Base-by-base conservation (phyloP, 2,329 filamentous ascomycete species). In the Talaromyces islandicus region DNA sequence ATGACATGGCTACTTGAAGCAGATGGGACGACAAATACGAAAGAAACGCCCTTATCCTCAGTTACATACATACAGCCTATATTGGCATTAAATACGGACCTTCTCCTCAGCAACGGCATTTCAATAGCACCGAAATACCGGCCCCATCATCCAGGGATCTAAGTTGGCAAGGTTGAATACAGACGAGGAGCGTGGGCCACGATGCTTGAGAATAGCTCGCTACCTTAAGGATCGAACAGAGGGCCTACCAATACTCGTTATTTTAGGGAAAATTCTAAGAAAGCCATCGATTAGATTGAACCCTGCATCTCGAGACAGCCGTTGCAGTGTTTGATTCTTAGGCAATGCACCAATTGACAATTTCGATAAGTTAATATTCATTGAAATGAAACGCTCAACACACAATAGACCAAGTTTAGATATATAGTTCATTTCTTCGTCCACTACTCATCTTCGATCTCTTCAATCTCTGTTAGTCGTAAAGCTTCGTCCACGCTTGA, bases 401-500 rank as follows among this genome's bases (percentile, higher is more conserved):
- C 3, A 12, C 21, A 9, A 21, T 7, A 21, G 9, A 2, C 12
- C 6, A 41, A 1, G n/a, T 7, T 17, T 41, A 41, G 14, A 41
- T 24, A 46, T 46, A 24, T 24, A 46, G 14, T 9, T 46, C 43
- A 12, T 24, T 24, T 24, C 43, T 11, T 46, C 43, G 19, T 46
- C 21, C 43, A 46, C 4, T 46, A 24, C 17, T 52, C 48, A 25
- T 59, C 56, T 29, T 43, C 56, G 24, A 64, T 46, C 12, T 85
- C 83, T 71, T 91, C 88, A 10, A 86, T 79, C 76, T 97, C 92
- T 0, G 89, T 91, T 79, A 92, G 78, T 57, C 87, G 83, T 66
- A 99, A 74, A 1, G 94, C 94, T 71, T 96, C 90, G 56, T 92
- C 87, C 1, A 97, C 92, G 65, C 90, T 88, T 25, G 84, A 81